These are phyloP conservation scores for Penicillium canescens DNA, from an alignment of 495 filamentous ascomycete species.

Conservation along the genomic window DNA sequence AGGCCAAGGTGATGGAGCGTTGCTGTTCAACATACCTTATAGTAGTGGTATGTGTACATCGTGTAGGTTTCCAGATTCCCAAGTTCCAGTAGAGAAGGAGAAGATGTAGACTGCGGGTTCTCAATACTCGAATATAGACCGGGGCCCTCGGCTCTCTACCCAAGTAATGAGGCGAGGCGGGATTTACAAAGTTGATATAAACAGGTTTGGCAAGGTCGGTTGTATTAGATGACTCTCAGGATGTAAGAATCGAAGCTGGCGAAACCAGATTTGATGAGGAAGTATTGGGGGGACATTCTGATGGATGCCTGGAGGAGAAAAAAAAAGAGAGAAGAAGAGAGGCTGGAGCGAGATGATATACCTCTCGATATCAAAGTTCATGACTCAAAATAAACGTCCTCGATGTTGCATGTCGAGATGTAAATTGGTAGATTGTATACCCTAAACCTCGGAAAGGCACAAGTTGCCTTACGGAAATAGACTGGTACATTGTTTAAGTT, in stretches of 20 bases:
- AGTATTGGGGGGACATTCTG: not conserved
- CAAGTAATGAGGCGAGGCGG: constrained; percentile 1
- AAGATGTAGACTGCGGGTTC: not conserved
- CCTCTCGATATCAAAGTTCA: not conserved
- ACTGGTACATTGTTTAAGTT: no score
- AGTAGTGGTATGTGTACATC: no score
- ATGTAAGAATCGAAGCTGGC: not conserved
- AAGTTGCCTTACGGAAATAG: no score
- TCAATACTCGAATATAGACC: not conserved
- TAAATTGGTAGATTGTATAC: no score
- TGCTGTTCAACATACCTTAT: no score
- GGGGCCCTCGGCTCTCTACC: constrained; percentile 1
- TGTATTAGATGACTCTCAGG: not conserved
- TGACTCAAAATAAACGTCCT: not conserved
- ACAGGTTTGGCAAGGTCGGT: not conserved
- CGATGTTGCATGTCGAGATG: no score
- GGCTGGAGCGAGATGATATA: not conserved
- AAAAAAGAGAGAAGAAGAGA: not conserved
- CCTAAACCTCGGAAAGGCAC: no score
- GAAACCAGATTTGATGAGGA: not conserved
- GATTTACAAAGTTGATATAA: not conserved
- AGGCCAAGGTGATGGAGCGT: no score
- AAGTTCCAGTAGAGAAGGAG: no score
- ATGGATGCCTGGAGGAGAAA: constrained; percentile 1
- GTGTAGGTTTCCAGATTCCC: no score